These are phyloP conservation scores for Axilococcus clingmanii DNA, from an alignment of 139 green algal species.

Conservation along the genomic window DNA sequence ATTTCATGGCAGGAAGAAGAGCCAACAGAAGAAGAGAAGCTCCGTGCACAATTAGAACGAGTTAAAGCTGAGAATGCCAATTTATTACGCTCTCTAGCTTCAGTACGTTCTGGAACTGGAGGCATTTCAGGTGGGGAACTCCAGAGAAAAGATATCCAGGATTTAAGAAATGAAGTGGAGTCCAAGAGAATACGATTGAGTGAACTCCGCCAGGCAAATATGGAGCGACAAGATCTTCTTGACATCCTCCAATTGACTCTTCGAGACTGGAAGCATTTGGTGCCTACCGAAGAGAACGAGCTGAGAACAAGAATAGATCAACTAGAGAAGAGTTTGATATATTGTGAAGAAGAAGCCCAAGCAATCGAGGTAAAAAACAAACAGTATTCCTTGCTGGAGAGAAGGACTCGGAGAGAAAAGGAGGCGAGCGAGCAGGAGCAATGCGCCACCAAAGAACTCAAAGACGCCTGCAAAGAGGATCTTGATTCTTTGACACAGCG, in stretches of 20 bases:
- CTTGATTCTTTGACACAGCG: constrained; percentile 44
- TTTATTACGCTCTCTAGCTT: constrained; percentile 60
- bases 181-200: constrained; percentile 76
- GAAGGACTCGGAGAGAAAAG: constrained; percentile 52
- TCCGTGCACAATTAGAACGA: constrained; percentile 8
- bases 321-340: no score
- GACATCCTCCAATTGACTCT: no score
- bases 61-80: constrained; percentile 28
- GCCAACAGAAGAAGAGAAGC: not conserved
- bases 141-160: constrained; percentile 64
- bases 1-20: no score
- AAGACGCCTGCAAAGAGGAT: constrained; percentile 57
- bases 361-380: constrained; percentile 78
- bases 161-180: constrained; percentile 60
- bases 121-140: constrained; percentile 66
- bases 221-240: constrained; percentile 12
- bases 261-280: no score
- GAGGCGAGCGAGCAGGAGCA: constrained; percentile 58
- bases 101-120: constrained; percentile 29
- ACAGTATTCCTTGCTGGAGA: constrained; percentile 70
- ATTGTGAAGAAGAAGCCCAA: no score
- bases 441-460: constrained; percentile 40
- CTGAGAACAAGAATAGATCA: no score
- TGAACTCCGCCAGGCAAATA: constrained; percentile 47
- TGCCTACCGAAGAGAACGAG: no score